Evolutionary conservation across 2,329 filamentous ascomycete genomes (phyloP), one percentile per base, ranked within the genome.

Genomic region (Malbranchea cinnamomea): DNA sequence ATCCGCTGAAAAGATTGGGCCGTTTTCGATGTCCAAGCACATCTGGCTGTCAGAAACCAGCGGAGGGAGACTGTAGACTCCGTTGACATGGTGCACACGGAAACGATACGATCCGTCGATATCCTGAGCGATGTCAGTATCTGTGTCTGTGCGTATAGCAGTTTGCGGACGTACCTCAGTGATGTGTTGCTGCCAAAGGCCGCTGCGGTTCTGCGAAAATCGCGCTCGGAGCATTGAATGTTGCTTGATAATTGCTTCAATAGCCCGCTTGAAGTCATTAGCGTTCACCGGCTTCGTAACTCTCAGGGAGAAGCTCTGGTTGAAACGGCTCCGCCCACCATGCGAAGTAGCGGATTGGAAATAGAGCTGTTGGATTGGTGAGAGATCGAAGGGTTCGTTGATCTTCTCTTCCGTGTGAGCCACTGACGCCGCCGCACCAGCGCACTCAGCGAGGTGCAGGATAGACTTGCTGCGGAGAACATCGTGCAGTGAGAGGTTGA

Each of bases 391-490:
- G 9, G 23, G 28, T 10, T 33, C 30, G 5, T 45, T 32, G 9
- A 38, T 21, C 9, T 21, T 20, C 26, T 40, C 39, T 11, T 35
- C 38, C 15, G 33, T 33, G n/a, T 33, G 30, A 17, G 11, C 15
- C 9, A 28, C 12, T 18, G 53, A 57, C 12, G 49, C 45, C 5
- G 41, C 42, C 27, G 41, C 40, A n/a, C 42, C 38, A 22, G 54
- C 46, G 6, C 44, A 34, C 15, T 47, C 48, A 3, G 50, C 47
- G 23, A 57, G 37, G 11, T 55, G 50, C 13, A 40, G 41, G 19
- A 65, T 58, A 1, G 61, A 64, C 34, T 57, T 60, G 43, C 57
- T 57, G 9, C 55, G 58, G 17, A 66, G 45, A 3, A 66, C 53
- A 15, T 64, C 59, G 38, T 64, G 61, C 6, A 65, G 57, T 7